phyloP scores from a whole-genome alignment of 306 rosid species.

The Acacia crassicarpa region DNA sequence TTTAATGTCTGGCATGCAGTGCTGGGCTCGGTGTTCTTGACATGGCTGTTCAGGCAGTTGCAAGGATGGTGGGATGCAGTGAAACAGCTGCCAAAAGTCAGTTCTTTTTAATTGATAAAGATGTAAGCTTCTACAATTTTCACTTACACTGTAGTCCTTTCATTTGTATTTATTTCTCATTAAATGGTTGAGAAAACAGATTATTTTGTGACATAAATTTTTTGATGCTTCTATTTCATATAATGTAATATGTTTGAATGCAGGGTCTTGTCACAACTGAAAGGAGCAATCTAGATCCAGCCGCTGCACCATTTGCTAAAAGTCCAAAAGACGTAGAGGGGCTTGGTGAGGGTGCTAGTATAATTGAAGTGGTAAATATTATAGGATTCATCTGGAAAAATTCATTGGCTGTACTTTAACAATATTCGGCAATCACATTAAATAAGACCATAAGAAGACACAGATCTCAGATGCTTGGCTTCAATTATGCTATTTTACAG shows the following conservation, averaged over 20 bases:
- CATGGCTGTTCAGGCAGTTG: constrained; percentile 81
- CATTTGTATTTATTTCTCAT: constrained; percentile 14
- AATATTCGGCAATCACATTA: constrained; percentile 1
- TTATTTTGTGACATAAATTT: constrained; percentile 15
- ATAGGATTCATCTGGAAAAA: constrained; percentile 19
- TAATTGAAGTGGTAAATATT: constrained; percentile 90
- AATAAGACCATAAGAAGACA: neutral
- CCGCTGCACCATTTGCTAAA: constrained; percentile 93
- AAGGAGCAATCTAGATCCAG: constrained; percentile 75
- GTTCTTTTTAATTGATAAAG: constrained; percentile 81
- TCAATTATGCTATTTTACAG: constrained; percentile 16
- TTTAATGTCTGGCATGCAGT: constrained; percentile 50
- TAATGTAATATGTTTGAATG: constrained; percentile 30
- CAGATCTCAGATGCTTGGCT: constrained; percentile 19
- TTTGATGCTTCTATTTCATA: constrained; percentile 11
- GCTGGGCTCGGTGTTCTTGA: constrained; percentile 97
- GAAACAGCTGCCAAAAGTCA: constrained; percentile 63
- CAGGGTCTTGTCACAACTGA: constrained; percentile 95
- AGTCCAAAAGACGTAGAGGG: constrained; percentile 68
- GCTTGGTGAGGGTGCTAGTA: constrained; percentile 83
- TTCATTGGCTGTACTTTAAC: constrained; percentile 2
- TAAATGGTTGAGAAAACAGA: constrained; percentile 28
- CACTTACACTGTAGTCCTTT: constrained; percentile 17
- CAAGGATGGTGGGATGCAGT: constrained; percentile 70
- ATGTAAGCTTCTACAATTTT: constrained; percentile 50